Evolutionary conservation across 106 monocot species (phyloP).

Genomic region (Acorus calamus): DNA sequence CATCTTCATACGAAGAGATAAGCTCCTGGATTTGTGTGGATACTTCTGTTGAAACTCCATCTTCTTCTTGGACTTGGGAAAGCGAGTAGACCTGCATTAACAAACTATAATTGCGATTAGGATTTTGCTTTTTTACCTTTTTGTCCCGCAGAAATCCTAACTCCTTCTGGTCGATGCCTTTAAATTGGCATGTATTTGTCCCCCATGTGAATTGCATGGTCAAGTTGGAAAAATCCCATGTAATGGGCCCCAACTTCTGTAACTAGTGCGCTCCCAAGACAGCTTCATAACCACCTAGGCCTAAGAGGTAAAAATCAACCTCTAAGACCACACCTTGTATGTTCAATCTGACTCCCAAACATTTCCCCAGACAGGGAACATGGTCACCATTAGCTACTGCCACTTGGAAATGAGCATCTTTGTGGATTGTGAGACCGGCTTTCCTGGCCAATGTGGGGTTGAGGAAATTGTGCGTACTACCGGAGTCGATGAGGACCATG

Average conservation of each 20-base stretch:
- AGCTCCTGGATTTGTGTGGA: background rate
- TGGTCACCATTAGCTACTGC: background rate
- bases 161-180: background rate
- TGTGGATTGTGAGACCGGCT: too few species aligned
- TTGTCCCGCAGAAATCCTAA: too few species aligned
- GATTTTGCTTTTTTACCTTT: background rate
- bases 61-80: too few species aligned
- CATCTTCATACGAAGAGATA: background rate
- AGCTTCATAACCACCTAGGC: background rate
- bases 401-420: background rate
- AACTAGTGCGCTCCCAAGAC: background rate
- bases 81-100: background rate
- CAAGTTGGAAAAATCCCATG: background rate
- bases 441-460: too few species aligned
- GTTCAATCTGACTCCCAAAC: background rate
- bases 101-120: background rate
- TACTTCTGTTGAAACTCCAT: too few species aligned
- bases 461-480: too few species aligned
- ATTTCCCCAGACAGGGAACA: background rate
- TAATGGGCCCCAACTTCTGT: background rate
- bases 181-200: background rate
- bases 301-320: background rate
- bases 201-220: background rate
- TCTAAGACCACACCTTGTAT: background rate
- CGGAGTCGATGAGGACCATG: too few species aligned